Base-by-base conservation (phyloP, 352 stramenopile genomes). In the Phytopythium chamaehyphon region DNA sequence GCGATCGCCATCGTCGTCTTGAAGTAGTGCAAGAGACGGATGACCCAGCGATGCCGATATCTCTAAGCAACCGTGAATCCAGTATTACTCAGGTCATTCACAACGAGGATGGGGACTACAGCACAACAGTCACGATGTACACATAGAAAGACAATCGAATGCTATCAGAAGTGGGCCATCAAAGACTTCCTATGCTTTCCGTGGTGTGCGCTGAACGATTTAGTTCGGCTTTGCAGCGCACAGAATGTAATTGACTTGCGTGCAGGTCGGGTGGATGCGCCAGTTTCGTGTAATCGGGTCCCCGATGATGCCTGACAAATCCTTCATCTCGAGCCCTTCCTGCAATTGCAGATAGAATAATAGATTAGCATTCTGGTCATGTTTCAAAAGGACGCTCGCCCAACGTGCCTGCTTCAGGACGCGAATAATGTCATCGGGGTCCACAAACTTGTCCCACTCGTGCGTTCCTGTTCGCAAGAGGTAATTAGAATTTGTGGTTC, bases 371-470 rank as follows among this genome's bases (percentile, higher is more conserved):
- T n/a, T n/a, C n/a, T n/a, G n/a, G n/a, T n/a, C n/a, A n/a, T n/a
- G 15, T 26, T 22, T 16, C 3, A 36, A n/a, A 48, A 2, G 4
- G 21, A 22, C 16, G 35, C 36, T 21, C 18, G 28, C 7, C 16
- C 15, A 19, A 58, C 59, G 15, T 18, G 71, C 72, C 69, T 86
- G 66, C 51, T 69, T 73, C 38, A 94, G 53, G n/a, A 73, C 71
- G 2, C 49, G 39, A 33, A 72, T 64, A 21, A 93, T 68, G 38
- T 94, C 84, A 21, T 74, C 66, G 10, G 82, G 82, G 50, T 86
- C 61, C 21, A 94, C 70, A 56, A 90, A 94, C 63, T 93, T 94
- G 65, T 76, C 73, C 82, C 82, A 94, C 51, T 94, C 79, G 48
- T 94, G 84, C 24, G 84, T 94, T 52, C 82, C 76, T 80, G 26